Base-by-base conservation (phyloP, 164 flowering plant species). In the Warburgia ugandensis region DNA sequence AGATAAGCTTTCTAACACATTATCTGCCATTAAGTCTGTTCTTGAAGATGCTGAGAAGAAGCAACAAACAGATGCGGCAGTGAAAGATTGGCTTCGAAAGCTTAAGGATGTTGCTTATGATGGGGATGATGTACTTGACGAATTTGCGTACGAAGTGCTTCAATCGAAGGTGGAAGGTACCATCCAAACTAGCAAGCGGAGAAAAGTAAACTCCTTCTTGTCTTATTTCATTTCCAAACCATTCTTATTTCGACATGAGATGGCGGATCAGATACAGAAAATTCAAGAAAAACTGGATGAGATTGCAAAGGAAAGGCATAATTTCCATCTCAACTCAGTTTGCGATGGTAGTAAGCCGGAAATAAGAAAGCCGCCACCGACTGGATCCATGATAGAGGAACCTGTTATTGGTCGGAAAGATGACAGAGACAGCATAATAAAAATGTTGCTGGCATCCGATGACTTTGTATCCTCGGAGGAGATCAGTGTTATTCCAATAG, bases 21-120 rank as follows among this genome's bases (percentile, higher is more conserved):
- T 51, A 33, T 13, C 32, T 0, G 31, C 45, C 11, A 51, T 37
- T 28, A 32, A 27, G 16, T 29, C 21, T 21, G 55, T 51, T 1
- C 44, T 51, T 8, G 43, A 27, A 38, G 55, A 51, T 39, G 55
- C 55, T 2, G 55, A 51, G 43, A 45, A 51, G 32, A 51, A 25
- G 13, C 45, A 51, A 17, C 9, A 2, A 9, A n/a, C 26, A 6
- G 23, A 29, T 1, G 28, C 16, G 14, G 12, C 17, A 7, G 21
- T 51, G 12, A 51, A 26, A 17, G 31, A 51, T 51, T 51, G 55
- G 45, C 55, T 51, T 20, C 10, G 5, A 11, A 51, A 37, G 55
- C 55, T 51, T 9, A 27, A 38, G 27, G 45, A 38, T 23, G 45
- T 38, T 37, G 44, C 45, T 14, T 51, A 51, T 27, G 55, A 51